A percentile compares a stretch with the other conserved stretches of the same genome.
These are phyloP conservation scores for Pseudevernia furfuracea DNA, from an alignment of 495 filamentous ascomycete genomes.

Conservation along the genomic window DNA sequence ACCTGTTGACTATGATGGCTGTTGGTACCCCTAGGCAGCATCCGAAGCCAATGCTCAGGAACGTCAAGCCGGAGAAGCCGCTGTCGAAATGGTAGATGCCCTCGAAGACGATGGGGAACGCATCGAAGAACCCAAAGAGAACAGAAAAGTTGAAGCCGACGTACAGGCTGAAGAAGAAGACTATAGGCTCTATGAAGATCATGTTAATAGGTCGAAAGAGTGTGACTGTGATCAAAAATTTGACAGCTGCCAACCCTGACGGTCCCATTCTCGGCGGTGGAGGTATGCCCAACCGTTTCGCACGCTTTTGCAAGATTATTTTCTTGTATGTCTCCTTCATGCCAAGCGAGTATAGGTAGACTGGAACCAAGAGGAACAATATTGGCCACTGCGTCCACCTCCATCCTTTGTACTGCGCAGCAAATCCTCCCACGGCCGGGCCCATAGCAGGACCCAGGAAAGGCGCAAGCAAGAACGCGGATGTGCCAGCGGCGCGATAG, in stretches of 20 bases:
- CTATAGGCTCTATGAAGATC: slow-evolving; percentile 60
- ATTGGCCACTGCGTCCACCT: slow-evolving; percentile 55
- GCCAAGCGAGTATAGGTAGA: slow-evolving; percentile 32
- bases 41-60: slow-evolving; percentile 51
- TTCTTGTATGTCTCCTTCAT: slow-evolving; percentile 57
- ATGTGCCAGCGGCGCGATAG: slow-evolving; percentile 38
- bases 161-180: slow-evolving; percentile 54
- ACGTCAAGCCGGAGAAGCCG: slow-evolving; percentile 49
- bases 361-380: slow-evolving; percentile 40
- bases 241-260: slow-evolving; percentile 33
- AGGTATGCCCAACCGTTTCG: slow-evolving; percentile 36
- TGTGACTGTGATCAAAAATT: slow-evolving; percentile 47
- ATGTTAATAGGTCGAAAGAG: slow-evolving; percentile 56
- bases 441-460: slow-evolving; percentile 52
- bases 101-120: slow-evolving; percentile 49
- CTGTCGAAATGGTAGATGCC: slow-evolving; percentile 42
- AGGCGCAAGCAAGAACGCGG: slow-evolving; percentile 48
- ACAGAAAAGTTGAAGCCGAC: slow-evolving; percentile 55
- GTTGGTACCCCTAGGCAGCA: slow-evolving; percentile 43
- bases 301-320: slow-evolving; percentile 47
- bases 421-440: slow-evolving; percentile 58
- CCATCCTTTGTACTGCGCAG: slow-evolving; percentile 49
- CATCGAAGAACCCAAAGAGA: slow-evolving; percentile 60
- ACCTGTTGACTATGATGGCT: slow-evolving; percentile 39
- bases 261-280: slow-evolving; percentile 32